Conservation (phyloP, 2,329 filamentous ascomycete genomes). For the Phialophora chinensis region DNA sequence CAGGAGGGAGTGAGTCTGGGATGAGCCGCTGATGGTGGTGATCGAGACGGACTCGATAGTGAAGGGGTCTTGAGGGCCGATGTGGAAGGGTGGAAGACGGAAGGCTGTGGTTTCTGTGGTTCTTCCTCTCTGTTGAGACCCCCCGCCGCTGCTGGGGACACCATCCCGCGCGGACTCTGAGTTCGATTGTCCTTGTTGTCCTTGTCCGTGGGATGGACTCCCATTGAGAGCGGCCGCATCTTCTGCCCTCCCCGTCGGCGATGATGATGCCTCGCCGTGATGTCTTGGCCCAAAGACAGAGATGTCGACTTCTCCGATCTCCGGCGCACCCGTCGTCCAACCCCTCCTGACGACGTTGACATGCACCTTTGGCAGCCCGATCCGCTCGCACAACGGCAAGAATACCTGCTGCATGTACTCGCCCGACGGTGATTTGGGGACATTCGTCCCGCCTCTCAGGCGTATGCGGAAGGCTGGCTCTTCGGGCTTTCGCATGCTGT, state of each 20-base stretch:
- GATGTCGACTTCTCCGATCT: slow-evolving; percentile 59
- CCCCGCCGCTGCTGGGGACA: background rate
- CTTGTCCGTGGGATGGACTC: background rate
- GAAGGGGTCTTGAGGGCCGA: slow-evolving; percentile 41
- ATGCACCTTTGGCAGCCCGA: slow-evolving; percentile 58
- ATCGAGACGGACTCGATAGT: slow-evolving; percentile 47
- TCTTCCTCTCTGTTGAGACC: slow-evolving; percentile 11
- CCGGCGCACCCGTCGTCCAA: slow-evolving; percentile 56
- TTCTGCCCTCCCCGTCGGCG: background rate
- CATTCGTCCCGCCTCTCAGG: slow-evolving; percentile 65
- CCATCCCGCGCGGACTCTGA: background rate
- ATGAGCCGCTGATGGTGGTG: slow-evolving; percentile 45
- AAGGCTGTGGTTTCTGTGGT: slow-evolving; percentile 1
- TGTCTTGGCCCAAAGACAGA: slow-evolving; percentile 51
- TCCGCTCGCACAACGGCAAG: slow-evolving; percentile 56
- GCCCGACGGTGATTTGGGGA: slow-evolving; percentile 52
- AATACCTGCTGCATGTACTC: slow-evolving; percentile 65
- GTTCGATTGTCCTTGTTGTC: too few relatives aligned
- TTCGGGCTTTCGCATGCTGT: background rate
- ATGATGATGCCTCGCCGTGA: background rate
- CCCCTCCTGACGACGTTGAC: slow-evolving; percentile 55
- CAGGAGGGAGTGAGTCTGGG: slow-evolving; percentile 5
- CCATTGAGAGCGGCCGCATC: too few relatives aligned
- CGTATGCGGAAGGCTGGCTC: slow-evolving; percentile 46
- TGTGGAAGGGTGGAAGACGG: slow-evolving; percentile 45